phyloP scores from a whole-genome alignment of 306 rosid species.

The Hippophae rhamnoides region DNA sequence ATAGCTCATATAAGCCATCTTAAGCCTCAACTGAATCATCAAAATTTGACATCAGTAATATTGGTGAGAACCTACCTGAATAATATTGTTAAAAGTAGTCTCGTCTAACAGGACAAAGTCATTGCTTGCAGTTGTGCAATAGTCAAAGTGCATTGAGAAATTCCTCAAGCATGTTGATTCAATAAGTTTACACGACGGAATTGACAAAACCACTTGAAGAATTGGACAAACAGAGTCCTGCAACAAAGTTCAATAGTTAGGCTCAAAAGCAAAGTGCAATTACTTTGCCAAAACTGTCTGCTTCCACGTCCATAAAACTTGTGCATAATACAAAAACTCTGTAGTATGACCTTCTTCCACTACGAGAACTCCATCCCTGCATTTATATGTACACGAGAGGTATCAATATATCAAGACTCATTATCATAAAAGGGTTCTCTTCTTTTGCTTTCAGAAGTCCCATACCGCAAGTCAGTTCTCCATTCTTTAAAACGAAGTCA shows the following conservation, averaged over 20 bases:
- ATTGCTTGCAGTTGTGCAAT: slow-evolving; percentile 69
- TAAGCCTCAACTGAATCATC: slow-evolving; percentile 16
- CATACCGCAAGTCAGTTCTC: slow-evolving; percentile 62
- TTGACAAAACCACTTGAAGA: slow-evolving; percentile 69
- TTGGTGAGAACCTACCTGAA: slow-evolving; percentile 49
- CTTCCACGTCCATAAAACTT: slow-evolving; percentile 86
- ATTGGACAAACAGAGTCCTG: slow-evolving; percentile 88
- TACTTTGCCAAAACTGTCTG: slow-evolving; percentile 73
- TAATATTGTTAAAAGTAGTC: slow-evolving; percentile 50
- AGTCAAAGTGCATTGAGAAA: slow-evolving; percentile 84
- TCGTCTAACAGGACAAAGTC: slow-evolving; percentile 72
- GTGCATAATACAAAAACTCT: slow-evolving; percentile 73
- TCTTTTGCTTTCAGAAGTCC: slow-evolving; percentile 67
- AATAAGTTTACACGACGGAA: slow-evolving; percentile 66
- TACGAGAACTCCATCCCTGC: slow-evolving; percentile 94
- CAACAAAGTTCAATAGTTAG: slow-evolving; percentile 79
- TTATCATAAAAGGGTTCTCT: slow-evolving; percentile 49
- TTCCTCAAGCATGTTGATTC: slow-evolving; percentile 72
- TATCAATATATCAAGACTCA: slow-evolving; percentile 59
- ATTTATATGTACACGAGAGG: slow-evolving; percentile 64
- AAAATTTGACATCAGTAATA: slow-evolving; percentile 15
- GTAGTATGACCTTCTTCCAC: slow-evolving; percentile 84
- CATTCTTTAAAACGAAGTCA: slow-evolving; percentile 44
- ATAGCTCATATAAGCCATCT: slow-evolving; percentile 8
- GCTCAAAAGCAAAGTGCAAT: slow-evolving; percentile 39